Base-by-base conservation (phyloP, 2,329 filamentous ascomycete genomes). In the Trichophyton rubrum region DNA sequence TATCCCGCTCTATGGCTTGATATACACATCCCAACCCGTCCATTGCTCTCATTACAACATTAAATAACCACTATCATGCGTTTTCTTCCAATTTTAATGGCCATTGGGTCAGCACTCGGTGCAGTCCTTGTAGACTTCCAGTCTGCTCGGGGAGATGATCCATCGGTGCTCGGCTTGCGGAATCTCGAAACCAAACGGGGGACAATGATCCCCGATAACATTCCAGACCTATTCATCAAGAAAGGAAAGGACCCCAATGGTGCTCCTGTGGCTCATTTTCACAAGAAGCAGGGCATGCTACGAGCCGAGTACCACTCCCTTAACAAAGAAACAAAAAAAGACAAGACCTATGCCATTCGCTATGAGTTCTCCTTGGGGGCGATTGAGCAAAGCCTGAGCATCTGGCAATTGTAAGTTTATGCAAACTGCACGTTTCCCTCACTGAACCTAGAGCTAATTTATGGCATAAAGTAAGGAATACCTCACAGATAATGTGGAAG, bases 351-450 rank as follows among this genome's bases (percentile, higher is more conserved):
- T 22, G 58, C 59, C 27, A 63, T 63, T 13, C 24, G 35, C 43
- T 63, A 63, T 47, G 61, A 63, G 24, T 63, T 63, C 33, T 59
- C 56, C 3, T 15, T 63, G 22, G 59, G 56, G 8, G 49, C 57
- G 20, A 47, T 61, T 41, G 38, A 61, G 59, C 47, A 61, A 40
- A 63, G 59, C 22, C 59, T 63, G 6, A 41, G 35, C n/a, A 55
- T 63, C 40, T 63, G 61, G 61, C 61, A 63, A 38, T 61, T 63
- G 61, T 61, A 41, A 24, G 61, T 17, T 43, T 59, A 11, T 43
- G n/a, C 17, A 4, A 15, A 13, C 24, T 35, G 2, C 17, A 30
- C 40, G 17, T 24, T 35, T 45, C 35, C 33, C 43, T 1, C 13
- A 9, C 2, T 22, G 22, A 56, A 30, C 27, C 27, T n/a, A 22